A percentile compares a stretch with the other conserved stretches of the same genome.
phyloP scores from a whole-genome alignment of 768 basidiomycete species.

The Suillus variegatus region DNA sequence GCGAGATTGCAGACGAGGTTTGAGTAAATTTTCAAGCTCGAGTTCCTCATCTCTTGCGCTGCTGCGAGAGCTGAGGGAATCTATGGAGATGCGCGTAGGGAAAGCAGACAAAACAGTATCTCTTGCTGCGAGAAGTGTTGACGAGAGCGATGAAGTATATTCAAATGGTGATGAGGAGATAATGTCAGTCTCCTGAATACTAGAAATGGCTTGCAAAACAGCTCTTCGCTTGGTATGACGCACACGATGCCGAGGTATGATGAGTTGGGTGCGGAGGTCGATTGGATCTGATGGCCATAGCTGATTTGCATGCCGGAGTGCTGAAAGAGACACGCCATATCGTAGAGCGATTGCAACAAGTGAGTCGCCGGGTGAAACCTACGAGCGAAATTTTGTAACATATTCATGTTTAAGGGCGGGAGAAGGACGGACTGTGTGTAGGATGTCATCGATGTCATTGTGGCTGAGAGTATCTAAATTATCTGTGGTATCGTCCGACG shows the following conservation, averaged over 20 bases:
- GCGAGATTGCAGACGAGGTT: neutral
- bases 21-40: conserved; percentile 24
- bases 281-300: conserved; percentile 94
- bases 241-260: conserved; percentile 55
- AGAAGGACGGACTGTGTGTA: neutral
- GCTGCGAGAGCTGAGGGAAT: conserved; percentile 29
- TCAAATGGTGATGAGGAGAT: neutral
- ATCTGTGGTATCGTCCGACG: neutral
- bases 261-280: conserved; percentile 79
- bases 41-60: conserved; percentile 28
- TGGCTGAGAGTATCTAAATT: too few species aligned
- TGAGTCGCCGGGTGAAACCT: conserved; percentile 79
- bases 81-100: conserved; percentile 30
- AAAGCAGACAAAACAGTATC: conserved; percentile 25
- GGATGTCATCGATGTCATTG: neutral
- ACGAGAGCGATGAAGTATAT: conserved; percentile 13
- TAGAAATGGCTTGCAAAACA: neutral
- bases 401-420: neutral
- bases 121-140: conserved; percentile 23
- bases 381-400: conserved; percentile 6
- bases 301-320: conserved; percentile 85
- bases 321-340: conserved; percentile 83
- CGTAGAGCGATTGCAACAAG: conserved; percentile 85
- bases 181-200: neutral
- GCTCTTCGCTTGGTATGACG: conserved; percentile 11